These are phyloP conservation scores for Hortaea sp. DNA, from an alignment of 2,329 filamentous ascomycete genomes.

Conservation along the genomic window DNA sequence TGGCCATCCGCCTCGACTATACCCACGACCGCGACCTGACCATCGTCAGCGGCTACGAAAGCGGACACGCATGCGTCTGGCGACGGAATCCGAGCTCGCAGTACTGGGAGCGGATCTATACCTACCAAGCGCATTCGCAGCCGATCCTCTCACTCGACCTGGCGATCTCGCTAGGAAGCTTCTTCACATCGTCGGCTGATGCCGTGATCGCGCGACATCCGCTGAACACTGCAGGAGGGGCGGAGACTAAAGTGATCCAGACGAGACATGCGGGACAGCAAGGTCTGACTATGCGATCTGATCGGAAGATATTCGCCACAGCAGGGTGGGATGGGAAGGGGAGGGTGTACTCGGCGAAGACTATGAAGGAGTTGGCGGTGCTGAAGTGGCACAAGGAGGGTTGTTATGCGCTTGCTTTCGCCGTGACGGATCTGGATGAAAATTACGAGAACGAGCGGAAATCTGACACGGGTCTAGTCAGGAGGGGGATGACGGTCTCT, in stretches of 20 bases:
- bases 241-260: slow-evolving; percentile 36
- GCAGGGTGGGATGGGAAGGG: slow-evolving; percentile 84
- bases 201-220: slow-evolving; percentile 67
- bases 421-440: slow-evolving; percentile 10
- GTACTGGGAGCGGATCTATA: slow-evolving; percentile 51
- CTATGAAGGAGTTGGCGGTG: slow-evolving; percentile 78
- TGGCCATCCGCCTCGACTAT: slow-evolving; percentile 53
- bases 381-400: slow-evolving; percentile 90
- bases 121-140: slow-evolving; percentile 60
- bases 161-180: slow-evolving; percentile 40
- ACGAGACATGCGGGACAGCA: slow-evolving; percentile 92
- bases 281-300: slow-evolving; percentile 62
- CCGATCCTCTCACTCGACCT: slow-evolving; percentile 60
- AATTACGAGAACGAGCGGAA: not conserved
- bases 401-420: slow-evolving; percentile 73
- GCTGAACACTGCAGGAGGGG: slow-evolving; percentile 27
- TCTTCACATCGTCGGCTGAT: slow-evolving; percentile 76
- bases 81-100: slow-evolving; percentile 30
- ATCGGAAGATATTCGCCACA: slow-evolving; percentile 76
- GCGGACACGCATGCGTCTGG: slow-evolving; percentile 58
- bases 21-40: slow-evolving; percentile 43
- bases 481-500: slow-evolving; percentile 18
- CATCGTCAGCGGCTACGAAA: slow-evolving; percentile 73
- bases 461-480: not conserved
- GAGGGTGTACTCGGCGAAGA: slow-evolving; percentile 67